phyloP scores from a whole-genome alignment of 306 rosid species.

The Cyamopsis tetragonoloba region DNA sequence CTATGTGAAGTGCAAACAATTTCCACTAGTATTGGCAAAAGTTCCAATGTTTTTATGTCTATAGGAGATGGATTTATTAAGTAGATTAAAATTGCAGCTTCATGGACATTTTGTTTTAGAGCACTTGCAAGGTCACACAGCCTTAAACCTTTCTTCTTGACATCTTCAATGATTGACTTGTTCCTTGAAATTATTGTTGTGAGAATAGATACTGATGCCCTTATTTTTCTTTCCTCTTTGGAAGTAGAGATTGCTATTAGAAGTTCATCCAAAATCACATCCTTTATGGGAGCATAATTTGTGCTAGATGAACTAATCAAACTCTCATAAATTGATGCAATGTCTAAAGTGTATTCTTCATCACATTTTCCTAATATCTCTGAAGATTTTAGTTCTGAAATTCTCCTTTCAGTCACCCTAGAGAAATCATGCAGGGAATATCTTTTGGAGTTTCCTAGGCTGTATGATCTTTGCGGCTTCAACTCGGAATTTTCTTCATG shows the following conservation, averaged over 20 bases:
- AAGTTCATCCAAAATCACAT: constrained; percentile 67
- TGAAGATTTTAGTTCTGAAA: constrained; percentile 41
- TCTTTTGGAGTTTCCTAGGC: constrained; percentile 35
- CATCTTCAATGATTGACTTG: constrained; percentile 59
- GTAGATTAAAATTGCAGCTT: constrained; percentile 70
- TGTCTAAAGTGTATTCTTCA: constrained; percentile 51
- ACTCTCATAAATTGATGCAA: constrained; percentile 53
- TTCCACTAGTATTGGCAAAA: constrained; percentile 64
- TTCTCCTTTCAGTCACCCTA: constrained; percentile 36
- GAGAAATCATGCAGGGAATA: constrained; percentile 38
- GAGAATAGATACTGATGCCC: constrained; percentile 61
- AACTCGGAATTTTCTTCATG: constrained; percentile 32
- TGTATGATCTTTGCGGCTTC: constrained; percentile 25
- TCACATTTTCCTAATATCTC: constrained; percentile 48
- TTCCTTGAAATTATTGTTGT: constrained; percentile 60
- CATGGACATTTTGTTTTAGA: constrained; percentile 69
- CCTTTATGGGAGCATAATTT: constrained; percentile 52
- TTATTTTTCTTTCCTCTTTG: constrained; percentile 60
- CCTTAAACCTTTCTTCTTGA: constrained; percentile 72
- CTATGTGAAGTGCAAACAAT: constrained; percentile 53
- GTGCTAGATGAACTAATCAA: constrained; percentile 48
- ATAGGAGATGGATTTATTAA: constrained; percentile 70
- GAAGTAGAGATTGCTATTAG: constrained; percentile 61
- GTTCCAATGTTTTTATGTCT: constrained; percentile 61
- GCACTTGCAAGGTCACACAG: constrained; percentile 71